These are phyloP conservation scores for Dioscorea cayenensis DNA, from an alignment of 116 monocot species.

Conservation along the genomic window DNA sequence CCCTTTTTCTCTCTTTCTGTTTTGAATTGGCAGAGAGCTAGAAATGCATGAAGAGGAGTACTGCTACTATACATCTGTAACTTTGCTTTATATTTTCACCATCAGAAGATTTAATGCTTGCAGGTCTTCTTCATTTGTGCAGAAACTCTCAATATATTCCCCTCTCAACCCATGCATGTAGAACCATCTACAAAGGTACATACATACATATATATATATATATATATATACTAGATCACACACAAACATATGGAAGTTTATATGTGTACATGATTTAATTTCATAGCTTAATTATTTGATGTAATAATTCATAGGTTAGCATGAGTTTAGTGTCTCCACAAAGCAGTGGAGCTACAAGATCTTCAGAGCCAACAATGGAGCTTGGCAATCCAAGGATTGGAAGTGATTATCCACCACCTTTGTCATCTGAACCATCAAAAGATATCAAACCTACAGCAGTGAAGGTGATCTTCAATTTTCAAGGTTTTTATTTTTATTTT, in stretches of 20 bases:
- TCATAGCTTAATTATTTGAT: too few relatives aligned
- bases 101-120: constrained; percentile 47
- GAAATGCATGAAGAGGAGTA: constrained; percentile 8
- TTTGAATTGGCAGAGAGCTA: constrained; percentile 16
- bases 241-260: too few relatives aligned
- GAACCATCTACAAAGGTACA: constrained; percentile 58
- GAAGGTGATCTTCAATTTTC: constrained; percentile 23
- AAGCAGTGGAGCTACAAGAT: constrained; percentile 36
- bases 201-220: background rate
- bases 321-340: constrained; percentile 37
- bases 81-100: constrained; percentile 9
- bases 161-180: constrained; percentile 92
- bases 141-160: constrained; percentile 97
- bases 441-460: constrained; percentile 32
- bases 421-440: constrained; percentile 21
- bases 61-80: too few relatives aligned
- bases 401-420: constrained; percentile 1
- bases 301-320: constrained; percentile 22
- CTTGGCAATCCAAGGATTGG: constrained; percentile 13
- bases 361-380: constrained; percentile 46
- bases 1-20: constrained; percentile 3
- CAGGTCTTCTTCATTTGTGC: constrained; percentile 48
- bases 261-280: too few relatives aligned
- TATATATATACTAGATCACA: too few relatives aligned
- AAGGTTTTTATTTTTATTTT: background rate